Percentiles rank a stretch among this genome's conserved stretches.
phyloP scores from a whole-genome alignment of 208 protist species.

The Giardia muris region DNA sequence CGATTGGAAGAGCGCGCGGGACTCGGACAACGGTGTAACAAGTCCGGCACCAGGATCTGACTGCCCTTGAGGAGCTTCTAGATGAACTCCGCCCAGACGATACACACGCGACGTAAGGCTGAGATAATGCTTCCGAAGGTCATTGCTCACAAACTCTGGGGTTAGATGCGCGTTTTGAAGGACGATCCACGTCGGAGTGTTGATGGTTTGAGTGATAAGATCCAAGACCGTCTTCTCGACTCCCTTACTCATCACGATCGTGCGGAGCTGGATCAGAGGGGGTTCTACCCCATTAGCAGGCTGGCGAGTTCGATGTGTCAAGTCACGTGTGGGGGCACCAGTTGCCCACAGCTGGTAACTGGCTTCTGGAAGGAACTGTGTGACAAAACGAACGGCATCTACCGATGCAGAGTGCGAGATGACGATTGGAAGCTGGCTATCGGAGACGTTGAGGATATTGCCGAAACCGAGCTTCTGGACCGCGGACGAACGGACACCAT shows the following conservation, averaged over 20 bases:
- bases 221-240: not conserved
- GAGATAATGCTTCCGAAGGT: not conserved
- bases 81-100: not conserved
- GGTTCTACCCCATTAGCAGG: not conserved
- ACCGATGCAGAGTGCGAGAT: not conserved
- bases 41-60: not conserved
- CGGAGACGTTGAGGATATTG: not conserved
- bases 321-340: not conserved
- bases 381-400: not conserved
- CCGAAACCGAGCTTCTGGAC: not conserved
- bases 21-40: not conserved
- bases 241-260: not conserved
- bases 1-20: not conserved
- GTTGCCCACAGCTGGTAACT: not conserved
- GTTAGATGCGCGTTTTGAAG: not conserved
- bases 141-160: not conserved
- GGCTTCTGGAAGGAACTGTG: not conserved
- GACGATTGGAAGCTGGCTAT: not conserved
- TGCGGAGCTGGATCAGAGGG: not conserved
- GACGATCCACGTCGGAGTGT: not conserved
- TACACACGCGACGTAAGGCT: not conserved
- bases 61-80: not conserved
- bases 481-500: not conserved
- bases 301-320: not conserved
- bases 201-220: not conserved